Conservation (phyloP, 208 protist genomes). For the Leishmania tarentolae region DNA sequence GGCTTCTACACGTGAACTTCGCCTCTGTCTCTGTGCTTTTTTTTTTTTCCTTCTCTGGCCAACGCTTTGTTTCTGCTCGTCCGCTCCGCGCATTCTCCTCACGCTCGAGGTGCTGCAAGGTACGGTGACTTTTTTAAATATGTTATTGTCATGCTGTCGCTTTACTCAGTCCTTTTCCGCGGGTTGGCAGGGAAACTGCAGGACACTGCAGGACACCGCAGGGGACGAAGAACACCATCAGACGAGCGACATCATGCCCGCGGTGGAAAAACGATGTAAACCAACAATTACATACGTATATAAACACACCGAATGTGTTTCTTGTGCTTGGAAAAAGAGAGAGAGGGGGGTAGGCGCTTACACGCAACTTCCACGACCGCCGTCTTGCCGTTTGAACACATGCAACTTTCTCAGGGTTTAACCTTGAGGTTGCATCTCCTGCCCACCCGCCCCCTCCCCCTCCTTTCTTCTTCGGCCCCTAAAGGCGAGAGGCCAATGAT, state of each 20-base stretch:
- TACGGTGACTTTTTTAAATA: no score
- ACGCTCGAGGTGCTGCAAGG: background rate
- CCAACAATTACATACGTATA: background rate
- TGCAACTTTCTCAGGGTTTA: background rate
- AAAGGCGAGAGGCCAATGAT: background rate
- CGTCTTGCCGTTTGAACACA: background rate
- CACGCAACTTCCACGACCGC: background rate
- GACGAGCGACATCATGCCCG: background rate
- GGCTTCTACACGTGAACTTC: background rate
- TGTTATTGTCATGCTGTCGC: background rate
- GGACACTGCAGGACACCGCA: no score
- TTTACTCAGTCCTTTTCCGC: background rate
- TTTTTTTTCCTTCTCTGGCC: background rate
- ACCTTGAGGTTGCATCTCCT: background rate
- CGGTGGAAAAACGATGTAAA: background rate
- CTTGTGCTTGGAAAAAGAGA: background rate
- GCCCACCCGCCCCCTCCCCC: no score
- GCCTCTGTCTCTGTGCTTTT: background rate
- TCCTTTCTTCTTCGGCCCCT: background rate
- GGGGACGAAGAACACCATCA: background rate
- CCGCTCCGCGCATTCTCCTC: background rate
- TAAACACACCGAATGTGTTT: no score
- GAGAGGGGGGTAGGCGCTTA: background rate
- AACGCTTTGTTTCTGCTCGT: background rate
- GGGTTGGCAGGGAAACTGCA: background rate